phyloP scores from a whole-genome alignment of 2,329 filamentous ascomycete genomes.

The Delphinella strobiligena region DNA sequence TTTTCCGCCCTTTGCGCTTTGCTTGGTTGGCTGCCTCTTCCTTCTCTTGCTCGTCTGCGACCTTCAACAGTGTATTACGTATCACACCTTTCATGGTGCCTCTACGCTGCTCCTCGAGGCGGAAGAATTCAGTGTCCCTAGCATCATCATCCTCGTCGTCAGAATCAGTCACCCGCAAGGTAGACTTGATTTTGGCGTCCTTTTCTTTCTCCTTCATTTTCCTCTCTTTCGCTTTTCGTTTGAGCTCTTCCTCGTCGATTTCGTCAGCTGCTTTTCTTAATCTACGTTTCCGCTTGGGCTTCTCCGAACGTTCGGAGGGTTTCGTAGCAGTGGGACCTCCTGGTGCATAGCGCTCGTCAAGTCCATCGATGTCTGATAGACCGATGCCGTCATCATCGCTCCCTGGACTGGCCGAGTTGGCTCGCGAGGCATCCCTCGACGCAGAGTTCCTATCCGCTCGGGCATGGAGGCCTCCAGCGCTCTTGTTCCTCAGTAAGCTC shows the following conservation, averaged over 20 bases:
- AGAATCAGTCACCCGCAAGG: constrained; percentile 65
- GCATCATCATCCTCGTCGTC: constrained; percentile 85
- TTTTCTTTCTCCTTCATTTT: constrained; percentile 65
- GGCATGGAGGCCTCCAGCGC: constrained; percentile 24
- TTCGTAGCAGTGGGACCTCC: constrained; percentile 48
- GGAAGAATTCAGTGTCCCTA: constrained; percentile 63
- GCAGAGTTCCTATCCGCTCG: constrained; percentile 3
- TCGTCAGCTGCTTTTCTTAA: constrained; percentile 42
- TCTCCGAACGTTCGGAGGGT: constrained; percentile 21
- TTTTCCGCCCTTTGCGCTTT: constrained; percentile 12
- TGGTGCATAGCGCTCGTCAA: constrained; percentile 30
- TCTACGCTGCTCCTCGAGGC: constrained; percentile 56
- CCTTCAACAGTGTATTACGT: constrained; percentile 35
- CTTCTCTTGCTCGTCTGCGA: constrained; percentile 20
- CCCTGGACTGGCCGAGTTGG: constrained; percentile 3
- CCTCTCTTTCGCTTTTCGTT: constrained; percentile 49
- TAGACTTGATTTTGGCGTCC: constrained; percentile 69
- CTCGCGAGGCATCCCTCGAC: constrained; percentile 2
- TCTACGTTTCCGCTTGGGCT: constrained; percentile 49
- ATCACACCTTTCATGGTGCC: constrained; percentile 41
- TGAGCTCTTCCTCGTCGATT: constrained; percentile 47
- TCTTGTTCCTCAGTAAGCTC: constrained; percentile 66
- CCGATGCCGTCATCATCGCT: constrained; percentile 8
- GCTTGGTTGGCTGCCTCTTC: constrained; percentile 8
- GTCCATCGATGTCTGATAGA: constrained; percentile 5